phyloP scores from a whole-genome alignment of 805 yeast genomes.

The Yamadazyma akitaensis region DNA sequence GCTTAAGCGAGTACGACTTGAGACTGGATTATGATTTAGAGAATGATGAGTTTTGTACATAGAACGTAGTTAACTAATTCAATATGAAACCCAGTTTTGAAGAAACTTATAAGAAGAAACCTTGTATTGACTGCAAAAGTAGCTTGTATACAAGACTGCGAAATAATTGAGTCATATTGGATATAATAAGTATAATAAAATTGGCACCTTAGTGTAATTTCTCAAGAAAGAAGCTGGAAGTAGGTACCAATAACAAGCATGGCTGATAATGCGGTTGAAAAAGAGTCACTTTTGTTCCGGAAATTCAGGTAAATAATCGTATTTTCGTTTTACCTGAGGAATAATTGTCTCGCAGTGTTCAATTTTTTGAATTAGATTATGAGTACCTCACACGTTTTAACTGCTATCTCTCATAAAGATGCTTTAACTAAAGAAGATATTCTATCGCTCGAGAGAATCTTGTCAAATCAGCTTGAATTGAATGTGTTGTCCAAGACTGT shows the following conservation, averaged over 20 bases:
- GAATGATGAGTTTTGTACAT: neutral
- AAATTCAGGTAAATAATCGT: too few species aligned
- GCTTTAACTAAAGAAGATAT: conserved; percentile 6
- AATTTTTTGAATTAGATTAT: conserved; percentile 9
- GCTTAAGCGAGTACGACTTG: conserved; percentile 53
- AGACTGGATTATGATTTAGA: conserved; percentile 22
- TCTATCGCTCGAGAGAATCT: conserved; percentile 1
- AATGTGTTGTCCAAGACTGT: neutral
- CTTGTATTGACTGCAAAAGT: neutral
- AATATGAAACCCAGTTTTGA: neutral
- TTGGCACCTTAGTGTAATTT: too few species aligned
- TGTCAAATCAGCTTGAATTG: neutral
- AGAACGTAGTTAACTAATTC: neutral
- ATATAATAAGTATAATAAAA: too few species aligned
- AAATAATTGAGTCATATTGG: neutral
- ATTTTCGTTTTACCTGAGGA: neutral
- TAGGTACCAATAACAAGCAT: too few species aligned
- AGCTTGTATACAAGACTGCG: neutral
- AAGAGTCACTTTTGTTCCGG: too few species aligned
- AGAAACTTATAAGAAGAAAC: too few species aligned
- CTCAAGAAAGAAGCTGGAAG: too few species aligned
- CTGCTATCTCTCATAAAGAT: conserved; percentile 18
- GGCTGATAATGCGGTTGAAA: too few species aligned
- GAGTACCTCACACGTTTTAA: conserved; percentile 28
- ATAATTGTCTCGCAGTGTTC: neutral